Base-by-base conservation (phyloP, 2,329 filamentous ascomycete species). In the Paracorniculantispora psalliotae region DNA sequence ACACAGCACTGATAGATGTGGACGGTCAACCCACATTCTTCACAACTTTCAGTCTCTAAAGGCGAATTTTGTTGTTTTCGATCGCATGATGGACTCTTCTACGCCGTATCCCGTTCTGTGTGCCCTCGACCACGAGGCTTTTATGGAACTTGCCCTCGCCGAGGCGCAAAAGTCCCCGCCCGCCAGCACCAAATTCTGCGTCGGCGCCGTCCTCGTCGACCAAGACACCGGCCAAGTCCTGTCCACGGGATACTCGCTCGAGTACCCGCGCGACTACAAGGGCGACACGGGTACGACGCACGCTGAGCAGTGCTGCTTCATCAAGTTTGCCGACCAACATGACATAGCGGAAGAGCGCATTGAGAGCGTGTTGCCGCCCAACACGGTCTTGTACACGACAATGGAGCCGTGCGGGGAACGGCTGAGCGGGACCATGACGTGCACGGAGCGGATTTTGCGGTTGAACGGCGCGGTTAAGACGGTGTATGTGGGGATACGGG, bases 341-440 rank as follows among this genome's bases (percentile, higher is more conserved):
- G 63, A 66, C 25, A 49, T 77, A 4, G 64, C 68, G 0, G 74
- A 77, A 56, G 68, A 71, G 4, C 63, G 65, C 13, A 69, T 77
- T 5, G 59, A 64, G 10, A 62, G 71, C n/a, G 70, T 75, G 4
- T 65, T 79, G 2, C 73, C 74, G 0, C 21, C 64, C 2, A 73
- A 76, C 53, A 75, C 75, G 0, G 71, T 69, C 1, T 65, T 79
- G 0, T 78, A 78, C 59, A 78, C 75, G 5, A 77, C 75, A 8
- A 77, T 78, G 75, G 76, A 78, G 60, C 73, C 75, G 4, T 79
- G 75, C 64, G 77, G 72, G 55, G 68, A 73, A 61, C 68, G 75
- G 57, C 62, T 77, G 1, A 75, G 73, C 57, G 70, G 73, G 4
- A 74, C 75, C 50, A 70, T 63, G 64, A 72, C 71, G 8, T 77